Evolutionary conservation across 2,329 filamentous ascomycete species (phyloP), one percentile per base, ranked within the genome.

Genomic region (Ustulina deusta): DNA sequence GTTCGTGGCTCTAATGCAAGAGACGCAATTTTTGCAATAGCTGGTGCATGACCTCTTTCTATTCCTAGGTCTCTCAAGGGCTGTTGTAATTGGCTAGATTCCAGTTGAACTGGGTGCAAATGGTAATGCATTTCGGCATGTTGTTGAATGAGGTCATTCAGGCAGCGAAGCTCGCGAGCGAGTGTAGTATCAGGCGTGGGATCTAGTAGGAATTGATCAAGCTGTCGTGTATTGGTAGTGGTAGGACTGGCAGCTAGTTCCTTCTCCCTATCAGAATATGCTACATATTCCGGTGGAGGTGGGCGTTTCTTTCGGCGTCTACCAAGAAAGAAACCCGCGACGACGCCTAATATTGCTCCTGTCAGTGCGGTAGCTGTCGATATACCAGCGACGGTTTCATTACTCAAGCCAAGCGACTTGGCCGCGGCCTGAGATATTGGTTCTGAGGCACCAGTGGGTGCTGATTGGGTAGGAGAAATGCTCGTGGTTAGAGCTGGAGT

Each of bases 71-170:
- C 59, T 1, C 46, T 34, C 2, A 81, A 70, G 2, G 66, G 63
- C 25, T 73, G 42, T n/a, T 70, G 63, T 7, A 81, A 71, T 2
- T 63, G 54, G 13, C 65, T 63, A 0, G 56, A 9, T 62, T 70
- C 72, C 11, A 59, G 27, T 0, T 72, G 64, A 3, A 79, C 65
- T 0, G 74, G 73, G 0, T 75, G 66, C 0, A 69, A 52, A 61
- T 81, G 79, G 57, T 83, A 83, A 57, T 82, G 71, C 59, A 74
- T 78, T 61, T 82, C 77, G 44, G 82, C 78, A 66, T 84, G 82
- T 42, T 80, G 76, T 32, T 78, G 75, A 11, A 83, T 76, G 5
- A 82, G 75, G 5, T 77, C 72, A 1, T 75, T 74, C 2, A 83
- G 63, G 0, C 79, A 74, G 3, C 74, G 69, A 6, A 83, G 65